These are phyloP conservation scores for Puya raimondii DNA, from an alignment of 176 grass and related monocot species.

Conservation along the genomic window DNA sequence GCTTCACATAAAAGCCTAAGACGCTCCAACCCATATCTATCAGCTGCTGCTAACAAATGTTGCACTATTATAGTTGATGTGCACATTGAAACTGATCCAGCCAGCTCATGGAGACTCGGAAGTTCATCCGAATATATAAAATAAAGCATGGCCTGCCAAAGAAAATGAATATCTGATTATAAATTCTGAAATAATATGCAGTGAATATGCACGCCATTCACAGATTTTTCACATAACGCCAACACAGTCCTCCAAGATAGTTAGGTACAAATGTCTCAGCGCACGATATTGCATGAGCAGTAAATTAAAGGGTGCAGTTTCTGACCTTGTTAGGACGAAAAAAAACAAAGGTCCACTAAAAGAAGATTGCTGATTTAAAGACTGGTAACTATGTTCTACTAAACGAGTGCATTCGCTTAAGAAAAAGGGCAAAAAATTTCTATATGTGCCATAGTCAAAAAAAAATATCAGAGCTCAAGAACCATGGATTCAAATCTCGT, in stretches of 20 bases:
- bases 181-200: not conserved
- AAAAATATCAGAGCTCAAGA: too few species aligned
- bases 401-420: not conserved
- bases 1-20: conserved; percentile 60
- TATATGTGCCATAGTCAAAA: too few species aligned
- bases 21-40: conserved; percentile 77
- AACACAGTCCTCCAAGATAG: not conserved
- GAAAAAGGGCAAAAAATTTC: not conserved
- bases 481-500: too few species aligned
- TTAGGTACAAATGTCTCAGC: not conserved
- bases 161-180: not conserved
- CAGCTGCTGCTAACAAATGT: conserved; percentile 70
- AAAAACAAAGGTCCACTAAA: too few species aligned
- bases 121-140: conserved; percentile 78
- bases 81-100: conserved; percentile 49
- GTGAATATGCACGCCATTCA: not conserved
- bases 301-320: not conserved
- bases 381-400: not conserved
- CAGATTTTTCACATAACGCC: not conserved
- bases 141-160: conserved; percentile 61
- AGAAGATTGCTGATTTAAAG: not conserved
- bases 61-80: conserved; percentile 65
- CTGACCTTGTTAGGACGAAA: too few species aligned
- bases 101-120: conserved; percentile 61
- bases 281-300: not conserved